Base-by-base conservation (phyloP, 768 basidiomycete species). In the Agaricus subrufescens region DNA sequence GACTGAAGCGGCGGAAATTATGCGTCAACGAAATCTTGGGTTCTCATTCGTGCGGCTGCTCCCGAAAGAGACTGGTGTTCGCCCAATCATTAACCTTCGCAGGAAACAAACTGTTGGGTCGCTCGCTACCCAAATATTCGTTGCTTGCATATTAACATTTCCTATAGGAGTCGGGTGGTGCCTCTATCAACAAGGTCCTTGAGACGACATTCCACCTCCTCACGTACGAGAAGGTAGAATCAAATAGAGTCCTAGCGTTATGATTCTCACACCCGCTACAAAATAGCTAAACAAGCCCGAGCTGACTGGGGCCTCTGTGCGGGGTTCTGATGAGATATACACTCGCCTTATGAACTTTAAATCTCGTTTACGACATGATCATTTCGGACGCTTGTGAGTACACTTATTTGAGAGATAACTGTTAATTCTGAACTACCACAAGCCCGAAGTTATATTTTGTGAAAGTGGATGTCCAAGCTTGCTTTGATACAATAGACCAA, bases 401-500 rank as follows among this genome's bases (percentile, higher is more conserved):
- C 26, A 25, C 46, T 1, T 25, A 14, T 9, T 9, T 10, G 6
- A 5, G 9, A 14, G 30, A 4, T 14, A 14, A 15, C 39, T 25
- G 31, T 5, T 42, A 9, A 47, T 14, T 23, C 39, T 57, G 12
- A n/a, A 42, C 23, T 39, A 3, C 9, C 5, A 27, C 6, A 50
- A 96, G 95, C 38, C 93, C 95, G 0, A 85, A 85, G 60, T 70
- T 98, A 5, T 98, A 94, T 69, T 96, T 99, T 63, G 95, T 94
- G 50, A 99, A 99, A 69, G 83, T 97, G 26, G 97, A 99, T 66
- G 94, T 98, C 15, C 89, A 89, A 58, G 87, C 96, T 6, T 97
- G 94, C 62, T 99, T 98, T 74, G 97, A 99, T 70, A 93, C 90
- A 0, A 98, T 98, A 56, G 86, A 93, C 34, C 97, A 98, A 68